A percentile compares a stretch with the other conserved stretches of the same genome.
These are phyloP conservation scores for Coniochaeta sp. DNA, from an alignment of 2,329 filamentous ascomycete genomes.

Conservation along the genomic window DNA sequence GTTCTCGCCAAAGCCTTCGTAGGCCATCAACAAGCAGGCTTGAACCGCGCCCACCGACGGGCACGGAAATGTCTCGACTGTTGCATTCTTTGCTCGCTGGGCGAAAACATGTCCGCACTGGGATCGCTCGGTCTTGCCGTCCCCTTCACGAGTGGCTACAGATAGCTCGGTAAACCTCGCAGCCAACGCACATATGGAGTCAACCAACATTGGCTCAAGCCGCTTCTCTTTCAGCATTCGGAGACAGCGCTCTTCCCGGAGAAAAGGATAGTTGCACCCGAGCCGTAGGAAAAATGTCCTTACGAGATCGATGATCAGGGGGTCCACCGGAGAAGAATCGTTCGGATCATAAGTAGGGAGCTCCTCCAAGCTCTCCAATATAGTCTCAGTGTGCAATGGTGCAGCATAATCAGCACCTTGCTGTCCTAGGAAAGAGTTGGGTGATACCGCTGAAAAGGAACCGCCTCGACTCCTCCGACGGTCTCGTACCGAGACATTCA, in stretches of 20 bases:
- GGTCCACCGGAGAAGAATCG: slow-evolving; percentile 62
- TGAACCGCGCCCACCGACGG: slow-evolving; percentile 79
- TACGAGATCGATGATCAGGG: slow-evolving; percentile 68
- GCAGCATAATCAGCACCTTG: slow-evolving; percentile 22
- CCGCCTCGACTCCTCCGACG: slow-evolving; percentile 50
- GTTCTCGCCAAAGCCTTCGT: slow-evolving; percentile 81
- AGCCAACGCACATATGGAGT: slow-evolving; percentile 75
- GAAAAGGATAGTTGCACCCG: slow-evolving; percentile 79
- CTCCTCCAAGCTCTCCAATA: slow-evolving; percentile 38
- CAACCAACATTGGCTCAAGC: slow-evolving; percentile 76
- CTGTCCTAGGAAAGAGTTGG: slow-evolving; percentile 26
- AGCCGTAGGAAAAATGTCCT: slow-evolving; percentile 76
- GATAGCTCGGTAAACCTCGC: slow-evolving; percentile 68
- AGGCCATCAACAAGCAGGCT: slow-evolving; percentile 74
- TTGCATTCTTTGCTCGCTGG: slow-evolving; percentile 72
- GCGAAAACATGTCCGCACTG: slow-evolving; percentile 74
- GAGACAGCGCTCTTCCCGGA: slow-evolving; percentile 65
- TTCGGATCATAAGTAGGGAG: slow-evolving; percentile 70
- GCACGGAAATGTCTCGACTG: slow-evolving; percentile 75
- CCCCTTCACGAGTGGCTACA: slow-evolving; percentile 40
- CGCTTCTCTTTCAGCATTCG: slow-evolving; percentile 72
- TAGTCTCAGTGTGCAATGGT: slow-evolving; percentile 33
- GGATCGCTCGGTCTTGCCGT: slow-evolving; percentile 40
- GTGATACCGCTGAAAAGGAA: slow-evolving; percentile 48
- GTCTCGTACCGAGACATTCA: slow-evolving; percentile 48